These are phyloP conservation scores for Hysterangium stoloniferum DNA, from an alignment of 768 basidiomycete species.

Conservation along the genomic window DNA sequence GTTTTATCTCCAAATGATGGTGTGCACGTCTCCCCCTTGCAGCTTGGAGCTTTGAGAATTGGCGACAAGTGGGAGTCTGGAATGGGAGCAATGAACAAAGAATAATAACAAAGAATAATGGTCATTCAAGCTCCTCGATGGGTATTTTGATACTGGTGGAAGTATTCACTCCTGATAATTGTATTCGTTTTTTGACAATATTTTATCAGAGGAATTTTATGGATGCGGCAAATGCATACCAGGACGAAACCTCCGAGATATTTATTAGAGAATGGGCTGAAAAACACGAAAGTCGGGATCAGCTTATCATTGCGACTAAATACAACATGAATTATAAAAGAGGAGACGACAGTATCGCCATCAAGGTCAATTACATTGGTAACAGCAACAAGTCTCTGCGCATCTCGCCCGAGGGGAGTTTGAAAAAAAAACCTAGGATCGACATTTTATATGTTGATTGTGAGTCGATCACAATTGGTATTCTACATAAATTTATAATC, in stretches of 20 bases:
- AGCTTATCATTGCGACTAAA: constrained; percentile 28
- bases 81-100: constrained; percentile 16
- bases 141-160: constrained; percentile 21
- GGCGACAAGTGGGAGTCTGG: constrained; percentile 30
- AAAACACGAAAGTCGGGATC: constrained; percentile 27
- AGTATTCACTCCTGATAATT: background rate
- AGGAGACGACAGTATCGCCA: constrained; percentile 13
- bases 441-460: constrained; percentile 23
- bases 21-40: constrained; percentile 31
- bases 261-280: constrained; percentile 42
- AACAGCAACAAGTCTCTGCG: constrained; percentile 24
- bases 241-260: constrained; percentile 24
- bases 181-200: background rate
- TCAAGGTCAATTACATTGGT: constrained; percentile 21
- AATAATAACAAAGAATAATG: too few relatives aligned
- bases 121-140: constrained; percentile 25
- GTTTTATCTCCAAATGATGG: constrained; percentile 28
- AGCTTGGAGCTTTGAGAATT: constrained; percentile 31
- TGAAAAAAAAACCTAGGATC: constrained; percentile 21
- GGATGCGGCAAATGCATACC: constrained; percentile 25
- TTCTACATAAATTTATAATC: constrained; percentile 21
- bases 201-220: constrained; percentile 22
- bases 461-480: background rate
- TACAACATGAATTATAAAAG: constrained; percentile 26
- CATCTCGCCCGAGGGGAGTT: constrained; percentile 16